Evolutionary conservation across 148 eudicot species (phyloP).

Genomic region (Rhododendron henanense): DNA sequence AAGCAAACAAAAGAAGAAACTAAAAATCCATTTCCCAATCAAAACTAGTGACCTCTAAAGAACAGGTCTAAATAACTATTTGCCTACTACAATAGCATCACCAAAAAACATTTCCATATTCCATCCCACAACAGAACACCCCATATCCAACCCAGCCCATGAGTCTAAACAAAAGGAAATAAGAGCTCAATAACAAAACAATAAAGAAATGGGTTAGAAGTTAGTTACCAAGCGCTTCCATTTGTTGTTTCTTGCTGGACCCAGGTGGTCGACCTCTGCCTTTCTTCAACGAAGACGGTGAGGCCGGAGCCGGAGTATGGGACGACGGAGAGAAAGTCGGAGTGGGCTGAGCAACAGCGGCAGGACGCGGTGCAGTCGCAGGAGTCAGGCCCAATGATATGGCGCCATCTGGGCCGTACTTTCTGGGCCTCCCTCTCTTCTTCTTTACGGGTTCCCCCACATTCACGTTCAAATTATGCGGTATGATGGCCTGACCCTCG

Average conservation of each 20-base stretch:
- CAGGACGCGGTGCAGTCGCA: constrained; percentile 2
- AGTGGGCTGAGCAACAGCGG: constrained; percentile 2
- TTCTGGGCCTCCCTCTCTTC: constrained; percentile 59
- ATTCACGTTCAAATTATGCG: constrained; percentile 18
- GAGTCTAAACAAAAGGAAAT: background rate
- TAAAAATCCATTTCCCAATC: background rate
- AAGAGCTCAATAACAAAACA: background rate
- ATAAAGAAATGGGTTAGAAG: background rate
- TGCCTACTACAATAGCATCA: background rate
- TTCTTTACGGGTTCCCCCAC: constrained; percentile 21
- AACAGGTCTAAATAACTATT: constrained; percentile 12
- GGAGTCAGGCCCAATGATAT: constrained; percentile 22
- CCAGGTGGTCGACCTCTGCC: constrained; percentile 55
- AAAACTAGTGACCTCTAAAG: background rate
- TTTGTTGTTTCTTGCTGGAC: constrained; percentile 43
- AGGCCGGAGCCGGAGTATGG: background rate
- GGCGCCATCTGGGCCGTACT: constrained; percentile 45
- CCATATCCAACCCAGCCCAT: background rate
- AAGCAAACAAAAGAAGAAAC: background rate
- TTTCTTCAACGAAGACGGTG: constrained; percentile 25
- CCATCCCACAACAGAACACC: background rate
- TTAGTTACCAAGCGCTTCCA: constrained; percentile 29
- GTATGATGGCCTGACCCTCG: background rate
- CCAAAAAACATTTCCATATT: constrained; percentile 2
- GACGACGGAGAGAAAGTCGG: constrained; percentile 7